Evolutionary conservation across 371 early-diverging fungal genomes (phyloP).

Genomic region (Dentiscutata heterogama): DNA sequence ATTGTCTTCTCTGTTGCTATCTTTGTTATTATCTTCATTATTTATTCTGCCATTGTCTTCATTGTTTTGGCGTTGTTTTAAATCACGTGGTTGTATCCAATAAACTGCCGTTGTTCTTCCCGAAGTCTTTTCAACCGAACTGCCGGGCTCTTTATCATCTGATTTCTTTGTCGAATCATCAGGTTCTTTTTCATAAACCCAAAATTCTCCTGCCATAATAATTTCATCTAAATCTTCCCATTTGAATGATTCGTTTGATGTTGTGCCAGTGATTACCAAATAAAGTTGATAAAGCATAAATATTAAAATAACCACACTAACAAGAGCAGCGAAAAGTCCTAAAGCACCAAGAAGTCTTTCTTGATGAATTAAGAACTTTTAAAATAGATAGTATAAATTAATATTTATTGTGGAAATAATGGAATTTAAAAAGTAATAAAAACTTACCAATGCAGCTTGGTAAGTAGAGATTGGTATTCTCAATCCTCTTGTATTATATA

Average conservation of each 20-base stretch:
- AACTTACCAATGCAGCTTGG: slow-evolving; percentile 59
- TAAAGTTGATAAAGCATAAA: slow-evolving; percentile 76
- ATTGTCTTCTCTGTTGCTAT: neutral
- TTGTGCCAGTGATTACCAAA: slow-evolving; percentile 71
- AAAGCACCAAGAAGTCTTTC: slow-evolving; percentile 70
- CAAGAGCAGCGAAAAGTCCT: slow-evolving; percentile 68
- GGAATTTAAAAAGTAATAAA: no score
- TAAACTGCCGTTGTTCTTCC: slow-evolving; percentile 35
- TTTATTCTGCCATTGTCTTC: slow-evolving; percentile 44
- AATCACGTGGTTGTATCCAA: slow-evolving; percentile 46
- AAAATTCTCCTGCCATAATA: slow-evolving; percentile 69
- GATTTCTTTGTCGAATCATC: slow-evolving; percentile 30
- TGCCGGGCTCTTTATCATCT: neutral
- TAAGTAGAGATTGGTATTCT: slow-evolving; percentile 53
- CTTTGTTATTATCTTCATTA: neutral
- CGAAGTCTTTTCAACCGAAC: slow-evolving; percentile 17
- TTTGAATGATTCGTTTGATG: slow-evolving; percentile 82
- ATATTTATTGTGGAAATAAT: neutral
- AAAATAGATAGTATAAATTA: neutral
- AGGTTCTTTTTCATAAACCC: slow-evolving; percentile 51
- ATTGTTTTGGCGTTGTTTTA: slow-evolving; percentile 34
- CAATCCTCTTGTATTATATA: slow-evolving; percentile 53
- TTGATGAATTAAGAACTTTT: slow-evolving; percentile 67
- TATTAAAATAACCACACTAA: slow-evolving; percentile 66
- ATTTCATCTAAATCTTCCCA: slow-evolving; percentile 79